These are phyloP conservation scores for Malassezia sp. DNA, from an alignment of 1,284 basidiomycete species.

Conservation along the genomic window DNA sequence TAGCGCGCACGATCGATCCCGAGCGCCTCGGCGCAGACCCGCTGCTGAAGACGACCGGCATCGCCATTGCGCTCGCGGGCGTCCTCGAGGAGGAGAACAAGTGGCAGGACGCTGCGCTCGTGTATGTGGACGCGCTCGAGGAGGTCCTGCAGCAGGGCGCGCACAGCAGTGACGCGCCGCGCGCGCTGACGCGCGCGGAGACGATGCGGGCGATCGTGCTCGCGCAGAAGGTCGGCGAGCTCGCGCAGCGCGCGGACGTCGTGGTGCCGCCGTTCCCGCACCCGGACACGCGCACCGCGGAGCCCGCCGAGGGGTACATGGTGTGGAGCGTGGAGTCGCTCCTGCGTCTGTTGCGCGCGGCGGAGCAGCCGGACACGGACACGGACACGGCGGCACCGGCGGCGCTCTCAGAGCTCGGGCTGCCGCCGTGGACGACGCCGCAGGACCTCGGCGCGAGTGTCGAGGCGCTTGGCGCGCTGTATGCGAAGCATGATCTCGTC, in stretches of 20 bases:
- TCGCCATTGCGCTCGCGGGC: slow-evolving; percentile 39
- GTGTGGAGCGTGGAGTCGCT: slow-evolving; percentile 46
- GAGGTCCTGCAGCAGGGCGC: slow-evolving; percentile 20
- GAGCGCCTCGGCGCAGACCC: slow-evolving; percentile 15
- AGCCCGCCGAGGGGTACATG: slow-evolving; percentile 38
- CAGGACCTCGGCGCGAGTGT: slow-evolving; percentile 41
- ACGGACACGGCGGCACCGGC: slow-evolving; percentile 20
- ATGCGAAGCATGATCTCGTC: slow-evolving; percentile 31
- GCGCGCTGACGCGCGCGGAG: slow-evolving; percentile 18
- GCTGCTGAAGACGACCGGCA: slow-evolving; percentile 43
- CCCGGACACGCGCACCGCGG: slow-evolving; percentile 15
- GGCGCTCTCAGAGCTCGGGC: slow-evolving; percentile 36
- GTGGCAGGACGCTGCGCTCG: slow-evolving; percentile 20
- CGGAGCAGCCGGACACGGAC: background rate
- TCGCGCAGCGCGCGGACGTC: slow-evolving; percentile 26
- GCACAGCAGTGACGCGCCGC: background rate
- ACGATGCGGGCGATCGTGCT: slow-evolving; percentile 34
- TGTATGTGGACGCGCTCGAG: slow-evolving; percentile 34
- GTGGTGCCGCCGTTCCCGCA: slow-evolving; percentile 12
- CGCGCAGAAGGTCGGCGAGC: slow-evolving; percentile 34
- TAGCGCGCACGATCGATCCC: slow-evolving; percentile 18
- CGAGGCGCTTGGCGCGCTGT: slow-evolving; percentile 45
- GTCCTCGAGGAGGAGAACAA: slow-evolving; percentile 34
- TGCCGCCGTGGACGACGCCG: slow-evolving; percentile 41
- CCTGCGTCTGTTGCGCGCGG: slow-evolving; percentile 19